Base-by-base conservation (phyloP, 441 rosid species). In the Codiaeum variegatum region DNA sequence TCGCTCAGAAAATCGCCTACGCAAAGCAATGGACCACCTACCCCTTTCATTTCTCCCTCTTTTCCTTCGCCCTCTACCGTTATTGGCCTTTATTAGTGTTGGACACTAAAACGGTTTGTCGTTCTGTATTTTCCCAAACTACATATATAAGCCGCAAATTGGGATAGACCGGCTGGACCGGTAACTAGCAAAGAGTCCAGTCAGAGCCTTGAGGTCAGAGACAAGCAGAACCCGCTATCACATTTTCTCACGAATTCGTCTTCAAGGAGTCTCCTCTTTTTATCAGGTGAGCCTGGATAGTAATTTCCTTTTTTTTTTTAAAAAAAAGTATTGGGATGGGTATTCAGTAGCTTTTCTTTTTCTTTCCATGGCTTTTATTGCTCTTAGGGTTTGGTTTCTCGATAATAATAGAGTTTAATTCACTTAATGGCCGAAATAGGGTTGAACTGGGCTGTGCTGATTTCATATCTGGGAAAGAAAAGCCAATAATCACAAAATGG, bases 1-100 rank as follows among this genome's bases (percentile, higher is more conserved):
- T 93, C 97, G 82, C 87, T 84, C 49, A 93, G 85, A 79, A 91
- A 87, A 88, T 93, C 98, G 19, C 93, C 96, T 6, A 91, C 86
- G 78, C 89, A 84, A 3, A 94, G 83, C 77, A 92, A 78, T 38
- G 98, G 98, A 24, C 97, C 98, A 81, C 98, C 95, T 0, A 86
- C 76, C 52, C 95, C 97, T 81, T 87, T 88, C 97, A 90, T 91
- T 75, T 49, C 59, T 34, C 49, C 29, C 56, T 26, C 36, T 28
- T 5, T 36, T 0, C 26, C 10, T 4, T 46, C 46, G 2, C 32
- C 15, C 51, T 42, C 54, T 15, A n/a, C 12, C 5, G 54, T 3
- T 28, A 12, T 1, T 21, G 3, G 6, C 47, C 10, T 4, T 32
- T 34, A 0, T 3, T 5, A 16, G 36, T 5, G 11, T 59, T 28